A percentile compares a stretch with the other conserved stretches of the same genome.
These are phyloP conservation scores for Allium fistulosum DNA, from an alignment of 106 monocot species.

Conservation along the genomic window DNA sequence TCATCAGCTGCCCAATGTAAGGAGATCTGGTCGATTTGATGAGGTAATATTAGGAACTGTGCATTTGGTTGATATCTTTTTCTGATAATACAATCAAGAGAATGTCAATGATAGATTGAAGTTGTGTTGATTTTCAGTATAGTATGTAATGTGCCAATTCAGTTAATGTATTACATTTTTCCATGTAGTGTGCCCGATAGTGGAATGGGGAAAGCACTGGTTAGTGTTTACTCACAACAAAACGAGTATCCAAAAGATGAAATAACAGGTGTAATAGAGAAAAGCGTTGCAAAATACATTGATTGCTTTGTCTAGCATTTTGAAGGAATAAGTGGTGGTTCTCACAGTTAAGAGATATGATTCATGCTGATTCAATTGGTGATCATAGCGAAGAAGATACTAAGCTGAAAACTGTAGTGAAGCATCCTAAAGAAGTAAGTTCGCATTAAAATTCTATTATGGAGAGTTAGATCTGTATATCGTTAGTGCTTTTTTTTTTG, in stretches of 20 bases:
- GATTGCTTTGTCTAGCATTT: slow-evolving; percentile 52
- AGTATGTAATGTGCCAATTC: neutral
- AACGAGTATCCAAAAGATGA: slow-evolving; percentile 41
- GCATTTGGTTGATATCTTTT: neutral
- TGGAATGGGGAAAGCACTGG: slow-evolving; percentile 34
- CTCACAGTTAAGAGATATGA: slow-evolving; percentile 47
- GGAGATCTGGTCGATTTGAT: slow-evolving; percentile 21
- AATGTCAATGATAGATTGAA: neutral
- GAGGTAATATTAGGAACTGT: slow-evolving; percentile 23
- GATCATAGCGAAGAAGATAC: slow-evolving; percentile 41
- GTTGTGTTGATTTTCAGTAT: neutral
- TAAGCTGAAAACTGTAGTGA: slow-evolving; percentile 58
- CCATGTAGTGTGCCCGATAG: slow-evolving; percentile 25
- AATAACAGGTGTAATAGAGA: slow-evolving; percentile 44
- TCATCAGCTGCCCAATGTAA: slow-evolving; percentile 27
- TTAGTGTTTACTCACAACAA: slow-evolving; percentile 24
- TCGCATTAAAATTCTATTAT: neutral
- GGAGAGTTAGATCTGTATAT: too few species aligned
- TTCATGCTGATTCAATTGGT: slow-evolving; percentile 42
- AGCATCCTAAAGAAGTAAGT: slow-evolving; percentile 77
- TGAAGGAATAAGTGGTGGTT: slow-evolving; percentile 54
- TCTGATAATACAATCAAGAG: neutral
- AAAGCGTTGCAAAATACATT: slow-evolving; percentile 65
- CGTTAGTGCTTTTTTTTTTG: neutral
- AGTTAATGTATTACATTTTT: neutral